Conservation (phyloP, 2,329 filamentous ascomycete species). For the Didymosphaeria variabile region DNA sequence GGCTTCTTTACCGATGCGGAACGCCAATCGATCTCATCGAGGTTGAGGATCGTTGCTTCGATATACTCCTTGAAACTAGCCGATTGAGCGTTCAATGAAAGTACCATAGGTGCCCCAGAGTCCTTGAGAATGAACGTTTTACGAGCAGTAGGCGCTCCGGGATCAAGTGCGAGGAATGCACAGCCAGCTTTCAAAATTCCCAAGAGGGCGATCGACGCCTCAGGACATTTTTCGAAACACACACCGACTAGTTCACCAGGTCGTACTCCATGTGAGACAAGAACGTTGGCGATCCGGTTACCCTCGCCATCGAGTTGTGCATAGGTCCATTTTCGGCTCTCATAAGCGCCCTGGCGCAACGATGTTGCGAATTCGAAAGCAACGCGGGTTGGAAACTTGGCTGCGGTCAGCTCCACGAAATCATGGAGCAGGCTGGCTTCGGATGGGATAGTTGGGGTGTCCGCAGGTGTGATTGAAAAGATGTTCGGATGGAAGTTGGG, state of each 20-base stretch:
- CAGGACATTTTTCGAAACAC: constrained; percentile 85
- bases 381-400: constrained; percentile 63
- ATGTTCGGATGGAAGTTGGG: constrained; percentile 40
- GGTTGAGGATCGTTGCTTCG: constrained; percentile 54
- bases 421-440: constrained; percentile 74
- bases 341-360: constrained; percentile 58
- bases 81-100: constrained; percentile 64
- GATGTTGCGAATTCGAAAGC: constrained; percentile 79
- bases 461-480: constrained; percentile 73
- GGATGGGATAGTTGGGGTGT: constrained; percentile 65
- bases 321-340: constrained; percentile 75
- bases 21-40: constrained; percentile 54
- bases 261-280: constrained; percentile 60
- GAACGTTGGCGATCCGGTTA: constrained; percentile 75
- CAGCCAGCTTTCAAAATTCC: constrained; percentile 85
- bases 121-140: constrained; percentile 82
- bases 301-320: constrained; percentile 73
- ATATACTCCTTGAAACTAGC: constrained; percentile 46
- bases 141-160: constrained; percentile 74
- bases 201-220: constrained; percentile 83
- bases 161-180: constrained; percentile 82
- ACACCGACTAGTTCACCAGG: constrained; percentile 74
- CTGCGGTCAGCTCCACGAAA: constrained; percentile 74
- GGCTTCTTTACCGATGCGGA: constrained; percentile 47
- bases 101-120: constrained; percentile 69